A percentile compares a stretch with the other conserved stretches of the same genome.
These are phyloP conservation scores for Plantago ovata DNA, from an alignment of 257 asterid genomes.

Conservation along the genomic window DNA sequence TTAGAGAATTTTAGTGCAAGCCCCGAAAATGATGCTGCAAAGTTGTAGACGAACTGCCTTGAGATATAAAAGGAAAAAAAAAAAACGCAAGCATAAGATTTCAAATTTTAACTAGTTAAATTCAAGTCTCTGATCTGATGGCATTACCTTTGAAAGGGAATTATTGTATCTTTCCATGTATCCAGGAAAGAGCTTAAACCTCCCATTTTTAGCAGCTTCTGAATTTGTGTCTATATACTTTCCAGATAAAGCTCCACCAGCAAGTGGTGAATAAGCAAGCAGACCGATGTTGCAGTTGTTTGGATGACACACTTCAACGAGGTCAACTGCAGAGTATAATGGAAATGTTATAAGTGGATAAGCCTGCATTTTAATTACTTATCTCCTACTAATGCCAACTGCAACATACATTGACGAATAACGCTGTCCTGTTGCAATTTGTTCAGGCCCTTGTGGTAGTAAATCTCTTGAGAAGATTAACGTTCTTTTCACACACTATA, in stretches of 20 bases:
- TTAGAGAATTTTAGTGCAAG: too few species aligned
- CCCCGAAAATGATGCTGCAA: too few species aligned
- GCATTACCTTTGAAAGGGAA: slow-evolving; percentile 54
- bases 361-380: not conserved
- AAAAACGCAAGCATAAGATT: not conserved
- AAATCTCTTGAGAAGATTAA: too few species aligned
- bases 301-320: slow-evolving; percentile 89
- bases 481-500: too few species aligned
- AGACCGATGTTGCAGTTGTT: slow-evolving; percentile 81
- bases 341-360: slow-evolving; percentile 4
- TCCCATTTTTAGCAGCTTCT: slow-evolving; percentile 72
- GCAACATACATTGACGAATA: too few species aligned
- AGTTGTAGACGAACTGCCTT: not conserved
- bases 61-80: too few species aligned
- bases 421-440: too few species aligned
- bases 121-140: not conserved
- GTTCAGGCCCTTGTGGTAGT: too few species aligned
- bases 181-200: slow-evolving; percentile 77
- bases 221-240: slow-evolving; percentile 71
- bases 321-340: slow-evolving; percentile 64
- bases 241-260: slow-evolving; percentile 77
- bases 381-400: too few species aligned
- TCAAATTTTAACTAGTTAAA: not conserved
- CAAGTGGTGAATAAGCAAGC: slow-evolving; percentile 90
- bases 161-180: slow-evolving; percentile 90